Base-by-base conservation (phyloP, 179 eudicot genomes). In the Spergularia azorica region DNA sequence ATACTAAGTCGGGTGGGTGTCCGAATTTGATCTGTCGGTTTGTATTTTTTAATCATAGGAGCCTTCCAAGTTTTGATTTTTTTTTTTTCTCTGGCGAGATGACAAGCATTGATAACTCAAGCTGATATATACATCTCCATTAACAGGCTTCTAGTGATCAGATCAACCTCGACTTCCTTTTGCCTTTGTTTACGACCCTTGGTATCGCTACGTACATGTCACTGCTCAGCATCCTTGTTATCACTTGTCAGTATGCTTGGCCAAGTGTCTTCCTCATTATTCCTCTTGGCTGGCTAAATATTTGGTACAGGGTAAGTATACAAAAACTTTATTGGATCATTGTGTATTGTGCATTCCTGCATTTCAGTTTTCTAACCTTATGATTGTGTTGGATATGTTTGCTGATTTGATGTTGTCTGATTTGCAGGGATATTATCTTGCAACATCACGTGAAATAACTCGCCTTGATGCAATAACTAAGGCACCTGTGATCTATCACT, bases 241-340 rank as follows among this genome's bases (percentile, higher is more conserved):
- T 95, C 84, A 94, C 96, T 9, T 95, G 99, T 77, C 99, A 93
- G 77, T 81, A 91, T 75, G 90, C 98, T 76, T 95, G 99, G 99
- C 99, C 99, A 4, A 95, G 96, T 1, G 78, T 84, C 14, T 84
- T 95, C 82, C 86, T 95, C 59, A 63, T 95, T 81, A 64, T 94
- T 81, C 99, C 99, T 0, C 89, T 95, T 13, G 97, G 87, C 59
- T 95, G 94, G 94, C 84, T 95, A 48, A 95, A 95, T 77, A 10
- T 93, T 74, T 91, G 99, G 98, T 91, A 84, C 80, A 86, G 96
- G 94, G 99, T 93, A 89, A 75, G 90, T 41, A 41, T 43, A 16
- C 21, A 26, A 26, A 26, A 26, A 26, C 32, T 26, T 1, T 26
- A 26, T 26, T 26, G 1, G 32, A 26, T 26, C 32, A 26, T 26